Evolutionary conservation across 495 filamentous ascomycete genomes (phyloP).

Genomic region (Amphirosellinia nigrospora): DNA sequence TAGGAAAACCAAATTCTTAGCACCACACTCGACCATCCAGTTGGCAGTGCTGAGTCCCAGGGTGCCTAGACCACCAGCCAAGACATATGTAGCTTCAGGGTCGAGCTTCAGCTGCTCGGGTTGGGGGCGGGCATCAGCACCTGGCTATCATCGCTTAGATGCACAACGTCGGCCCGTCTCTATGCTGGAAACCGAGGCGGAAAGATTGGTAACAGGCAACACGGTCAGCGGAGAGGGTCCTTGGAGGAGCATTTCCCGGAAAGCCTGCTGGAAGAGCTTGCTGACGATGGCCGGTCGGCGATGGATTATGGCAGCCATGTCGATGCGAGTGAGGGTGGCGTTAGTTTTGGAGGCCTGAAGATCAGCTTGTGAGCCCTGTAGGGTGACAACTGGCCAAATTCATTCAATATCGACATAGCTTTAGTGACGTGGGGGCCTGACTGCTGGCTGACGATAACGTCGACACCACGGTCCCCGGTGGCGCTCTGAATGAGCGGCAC

Average conservation of each 20-base stretch:
- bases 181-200: background rate
- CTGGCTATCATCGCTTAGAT: background rate
- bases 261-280: slow-evolving; percentile 4
- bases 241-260: background rate
- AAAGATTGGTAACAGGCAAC: background rate
- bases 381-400: background rate
- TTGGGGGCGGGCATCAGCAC: background rate
- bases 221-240: background rate
- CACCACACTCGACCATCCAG: slow-evolving; percentile 56
- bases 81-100: slow-evolving; percentile 50
- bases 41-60: slow-evolving; percentile 56
- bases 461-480: background rate
- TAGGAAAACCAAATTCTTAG: slow-evolving; percentile 56
- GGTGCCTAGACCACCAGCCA: slow-evolving; percentile 60
- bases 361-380: background rate
- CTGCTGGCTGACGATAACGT: slow-evolving; percentile 8
- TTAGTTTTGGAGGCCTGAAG: background rate
- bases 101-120: slow-evolving; percentile 28
- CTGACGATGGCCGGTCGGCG: background rate
- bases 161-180: background rate
- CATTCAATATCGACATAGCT: background rate
- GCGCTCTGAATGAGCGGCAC: background rate
- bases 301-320: background rate
- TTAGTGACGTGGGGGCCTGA: background rate
- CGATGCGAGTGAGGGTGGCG: background rate